phyloP scores from a whole-genome alignment of 768 basidiomycete genomes.

The Pisolithus sp. region DNA sequence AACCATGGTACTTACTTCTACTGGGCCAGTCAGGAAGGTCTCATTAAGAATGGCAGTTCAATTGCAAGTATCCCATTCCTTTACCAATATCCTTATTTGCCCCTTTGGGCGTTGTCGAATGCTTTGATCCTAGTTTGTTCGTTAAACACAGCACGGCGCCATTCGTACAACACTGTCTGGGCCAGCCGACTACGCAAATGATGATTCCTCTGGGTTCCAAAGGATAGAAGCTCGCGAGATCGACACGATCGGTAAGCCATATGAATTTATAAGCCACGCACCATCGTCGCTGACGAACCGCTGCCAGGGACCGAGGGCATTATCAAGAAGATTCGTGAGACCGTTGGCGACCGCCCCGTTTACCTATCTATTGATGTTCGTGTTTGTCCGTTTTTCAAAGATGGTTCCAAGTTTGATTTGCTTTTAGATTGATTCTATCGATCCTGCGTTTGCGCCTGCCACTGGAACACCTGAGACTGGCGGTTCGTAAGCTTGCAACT shows the following conservation, averaged over 20 bases:
- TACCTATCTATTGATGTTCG: constrained; percentile 75
- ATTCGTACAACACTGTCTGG: constrained; percentile 81
- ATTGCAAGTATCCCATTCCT: constrained; percentile 65
- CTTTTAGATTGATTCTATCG: constrained; percentile 68
- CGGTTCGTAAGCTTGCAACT: constrained; percentile 26
- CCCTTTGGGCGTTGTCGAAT: constrained; percentile 22
- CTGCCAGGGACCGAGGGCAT: constrained; percentile 62
- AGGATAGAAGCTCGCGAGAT: constrained; percentile 82
- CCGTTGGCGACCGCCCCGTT: constrained; percentile 67
- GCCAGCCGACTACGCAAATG: constrained; percentile 69
- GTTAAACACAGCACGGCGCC: constrained; percentile 66
- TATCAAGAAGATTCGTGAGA: constrained; percentile 70
- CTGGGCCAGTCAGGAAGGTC: constrained; percentile 78
- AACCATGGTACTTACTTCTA: constrained; percentile 92
- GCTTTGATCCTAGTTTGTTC: constrained; percentile 71
- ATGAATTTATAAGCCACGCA: neutral
- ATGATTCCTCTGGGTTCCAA: constrained; percentile 73
- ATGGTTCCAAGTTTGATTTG: neutral
- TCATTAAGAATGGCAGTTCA: constrained; percentile 70
- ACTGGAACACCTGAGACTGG: constrained; percentile 84
- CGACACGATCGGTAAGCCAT: constrained; percentile 59
- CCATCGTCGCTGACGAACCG: neutral
- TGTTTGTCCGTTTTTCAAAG: neutral
- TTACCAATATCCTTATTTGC: constrained; percentile 10
- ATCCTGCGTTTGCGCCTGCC: constrained; percentile 77